A percentile compares a stretch with the other conserved stretches of the same genome.
Evolutionary conservation across 768 basidiomycete genomes (phyloP).

Genomic region (Cubamyces lactineus): DNA sequence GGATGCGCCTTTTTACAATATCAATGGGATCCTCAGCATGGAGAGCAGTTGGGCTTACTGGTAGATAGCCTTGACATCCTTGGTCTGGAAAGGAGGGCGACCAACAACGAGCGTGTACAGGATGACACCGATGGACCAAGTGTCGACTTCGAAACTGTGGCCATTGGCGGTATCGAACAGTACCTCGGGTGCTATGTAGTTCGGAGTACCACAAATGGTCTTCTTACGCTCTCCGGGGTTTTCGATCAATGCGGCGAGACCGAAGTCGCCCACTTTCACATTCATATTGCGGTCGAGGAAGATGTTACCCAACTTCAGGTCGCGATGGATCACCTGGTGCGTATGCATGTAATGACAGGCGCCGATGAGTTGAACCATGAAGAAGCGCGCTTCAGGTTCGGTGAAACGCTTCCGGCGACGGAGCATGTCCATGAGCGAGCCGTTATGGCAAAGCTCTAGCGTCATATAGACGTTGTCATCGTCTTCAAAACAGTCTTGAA

Average conservation of each 20-base stretch:
- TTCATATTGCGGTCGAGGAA: conserved; percentile 93
- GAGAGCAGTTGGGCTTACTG: conserved; percentile 52
- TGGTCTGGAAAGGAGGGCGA: conserved; percentile 97
- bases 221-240: conserved; percentile 97
- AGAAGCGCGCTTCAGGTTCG: conserved; percentile 92
- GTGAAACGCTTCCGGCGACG: conserved; percentile 84
- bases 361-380: conserved; percentile 92
- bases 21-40: not conserved
- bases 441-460: conserved; percentile 88
- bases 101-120: conserved; percentile 94
- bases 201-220: conserved; percentile 98
- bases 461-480: conserved; percentile 96
- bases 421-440: conserved; percentile 90
- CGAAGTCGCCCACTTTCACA: conserved; percentile 96
- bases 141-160: conserved; percentile 98
- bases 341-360: conserved; percentile 98
- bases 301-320: conserved; percentile 94
- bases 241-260: conserved; percentile 94
- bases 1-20: conserved; percentile 68
- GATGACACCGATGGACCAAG: conserved; percentile 97
- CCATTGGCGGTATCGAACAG: conserved; percentile 95
- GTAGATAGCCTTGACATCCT: conserved; percentile 96
- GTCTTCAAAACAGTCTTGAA: conserved; percentile 96
- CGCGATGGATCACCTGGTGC: conserved; percentile 96
- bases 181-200: conserved; percentile 98